Base-by-base conservation (phyloP, 1,284 basidiomycete genomes). In the Sanghuangporus weigelae region DNA sequence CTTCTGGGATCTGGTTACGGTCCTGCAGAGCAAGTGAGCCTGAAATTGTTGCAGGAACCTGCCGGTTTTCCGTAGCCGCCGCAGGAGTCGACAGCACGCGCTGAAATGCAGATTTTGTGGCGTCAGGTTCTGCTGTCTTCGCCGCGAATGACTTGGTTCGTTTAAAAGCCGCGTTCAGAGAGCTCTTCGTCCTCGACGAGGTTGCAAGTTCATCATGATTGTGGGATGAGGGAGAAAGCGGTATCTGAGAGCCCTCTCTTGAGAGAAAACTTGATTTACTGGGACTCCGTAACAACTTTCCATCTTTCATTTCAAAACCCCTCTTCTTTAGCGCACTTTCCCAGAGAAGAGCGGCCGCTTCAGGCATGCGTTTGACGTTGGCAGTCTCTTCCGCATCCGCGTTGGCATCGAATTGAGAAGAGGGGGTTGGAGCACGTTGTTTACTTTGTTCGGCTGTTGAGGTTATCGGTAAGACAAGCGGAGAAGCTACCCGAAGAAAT, bases 261-360 rank as follows among this genome's bases (percentile, higher is more conserved):
- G 42, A 23, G 16, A 19, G 21, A 39, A 35, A 57, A 10, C 7
- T 75, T 0, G 73, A 73, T 72, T 84, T 85, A 1, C 80, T 78
- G 2, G 83, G 82, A 65, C 81, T 85, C 35, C 81, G 79, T 7
- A 86, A 69, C 62, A 89, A 77, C 64, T 81, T 78, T 14, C 84
- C 82, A 12, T 76, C 76, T 10, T 79, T 74, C 53, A 89, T 73
- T 64, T 83, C 80, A 71, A 85, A 89, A 8, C 88, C 89, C 19
- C 88, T 80, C 42, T 79, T 76, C 63, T 82, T 81, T 42, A 91
- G 79, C 16, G 91, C 80, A 66, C 79, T 80, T 54, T 81, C 78
- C 89, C 89, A 90, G 7, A 91, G 78, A 63, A 84, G 81, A 23
- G 87, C 77, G 5, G 85, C 86, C 2, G 84, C 78, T 0, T 78